A percentile compares a stretch with the other conserved stretches of the same genome.
Evolutionary conservation across 306 rosid genomes (phyloP).

Genomic region (Ammopiptanthus mongolicus): DNA sequence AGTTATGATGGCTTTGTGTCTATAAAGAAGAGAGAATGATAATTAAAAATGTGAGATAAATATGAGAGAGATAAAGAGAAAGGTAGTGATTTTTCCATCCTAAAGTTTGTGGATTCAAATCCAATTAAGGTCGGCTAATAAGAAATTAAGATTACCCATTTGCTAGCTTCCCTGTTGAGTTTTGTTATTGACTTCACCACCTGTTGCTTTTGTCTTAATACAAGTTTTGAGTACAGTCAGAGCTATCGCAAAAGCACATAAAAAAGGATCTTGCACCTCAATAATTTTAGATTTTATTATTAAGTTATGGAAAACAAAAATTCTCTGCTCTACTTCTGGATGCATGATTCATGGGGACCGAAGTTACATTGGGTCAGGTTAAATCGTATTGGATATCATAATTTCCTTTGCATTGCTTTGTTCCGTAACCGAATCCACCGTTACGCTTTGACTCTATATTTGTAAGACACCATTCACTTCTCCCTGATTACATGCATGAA

Average conservation of each 20-base stretch:
- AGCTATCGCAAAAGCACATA: too few species aligned
- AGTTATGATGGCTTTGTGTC: too few species aligned
- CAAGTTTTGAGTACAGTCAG: slow-evolving; percentile 12
- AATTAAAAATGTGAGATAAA: too few species aligned
- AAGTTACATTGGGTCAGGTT: slow-evolving; percentile 24
- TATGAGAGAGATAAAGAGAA: too few species aligned
- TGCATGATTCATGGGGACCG: slow-evolving; percentile 12
- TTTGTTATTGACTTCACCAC: slow-evolving; percentile 20
- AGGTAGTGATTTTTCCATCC: too few species aligned
- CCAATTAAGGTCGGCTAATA: not conserved
- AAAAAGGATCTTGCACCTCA: slow-evolving; percentile 1
- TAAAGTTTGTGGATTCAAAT: too few species aligned
- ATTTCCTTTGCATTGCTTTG: slow-evolving; percentile 21
- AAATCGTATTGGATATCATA: not conserved
- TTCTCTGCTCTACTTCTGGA: not conserved
- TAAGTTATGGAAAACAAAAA: too few species aligned
- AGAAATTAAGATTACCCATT: not conserved
- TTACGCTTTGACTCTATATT: slow-evolving; percentile 21
- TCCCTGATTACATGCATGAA: not conserved
- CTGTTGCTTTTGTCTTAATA: slow-evolving; percentile 23
- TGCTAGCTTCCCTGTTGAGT: slow-evolving; percentile 3
- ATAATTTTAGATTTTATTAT: slow-evolving; percentile 24
- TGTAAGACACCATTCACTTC: not conserved
- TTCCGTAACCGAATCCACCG: not conserved
- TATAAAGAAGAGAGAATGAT: too few species aligned